Evolutionary conservation across 306 rosid genomes (phyloP).

Genomic region (Biancaea sappan): DNA sequence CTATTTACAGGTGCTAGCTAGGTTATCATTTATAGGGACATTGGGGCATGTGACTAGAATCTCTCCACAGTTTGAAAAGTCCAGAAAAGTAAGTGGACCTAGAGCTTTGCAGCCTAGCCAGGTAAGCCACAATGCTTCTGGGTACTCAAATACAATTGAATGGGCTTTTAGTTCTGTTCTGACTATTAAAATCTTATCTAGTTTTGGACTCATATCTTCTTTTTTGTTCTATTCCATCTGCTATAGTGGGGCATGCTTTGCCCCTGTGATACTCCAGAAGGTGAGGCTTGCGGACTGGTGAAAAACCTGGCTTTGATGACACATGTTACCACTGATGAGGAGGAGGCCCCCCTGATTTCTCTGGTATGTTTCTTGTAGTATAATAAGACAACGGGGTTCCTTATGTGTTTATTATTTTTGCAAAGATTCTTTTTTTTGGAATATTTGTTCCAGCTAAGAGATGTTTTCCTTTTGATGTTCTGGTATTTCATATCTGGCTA

Average conservation of each 20-base stretch:
- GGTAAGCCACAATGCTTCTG: slow-evolving; percentile 48
- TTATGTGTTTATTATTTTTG: neutral
- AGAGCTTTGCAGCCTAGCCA: slow-evolving; percentile 97
- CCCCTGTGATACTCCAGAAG: slow-evolving; percentile 99
- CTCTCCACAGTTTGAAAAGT: slow-evolving; percentile 93
- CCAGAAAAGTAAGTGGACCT: slow-evolving; percentile 93
- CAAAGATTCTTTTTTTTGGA: neutral
- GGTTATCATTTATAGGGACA: slow-evolving; percentile 77
- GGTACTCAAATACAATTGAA: slow-evolving; percentile 5
- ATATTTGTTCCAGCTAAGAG: slow-evolving; percentile 11
- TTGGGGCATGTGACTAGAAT: slow-evolving; percentile 93
- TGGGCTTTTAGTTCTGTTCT: slow-evolving; percentile 7
- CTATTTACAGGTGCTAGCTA: slow-evolving; percentile 61
- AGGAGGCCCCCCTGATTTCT: slow-evolving; percentile 73
- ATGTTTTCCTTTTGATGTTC: neutral
- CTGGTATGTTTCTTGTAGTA: slow-evolving; percentile 48
- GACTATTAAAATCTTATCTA: neutral
- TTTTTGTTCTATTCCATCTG: slow-evolving; percentile 24
- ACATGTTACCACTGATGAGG: slow-evolving; percentile 96
- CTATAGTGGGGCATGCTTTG: slow-evolving; percentile 99
- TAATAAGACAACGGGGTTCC: neutral
- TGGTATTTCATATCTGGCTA: neutral
- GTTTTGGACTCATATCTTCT: neutral
- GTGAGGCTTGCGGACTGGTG: slow-evolving; percentile 93
- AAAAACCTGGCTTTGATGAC: slow-evolving; percentile 96